Percentiles rank a stretch among this genome's conserved stretches.
Conservation (phyloP, 225 moss, liverwort and hornwort species). For the Asterella californica region DNA sequence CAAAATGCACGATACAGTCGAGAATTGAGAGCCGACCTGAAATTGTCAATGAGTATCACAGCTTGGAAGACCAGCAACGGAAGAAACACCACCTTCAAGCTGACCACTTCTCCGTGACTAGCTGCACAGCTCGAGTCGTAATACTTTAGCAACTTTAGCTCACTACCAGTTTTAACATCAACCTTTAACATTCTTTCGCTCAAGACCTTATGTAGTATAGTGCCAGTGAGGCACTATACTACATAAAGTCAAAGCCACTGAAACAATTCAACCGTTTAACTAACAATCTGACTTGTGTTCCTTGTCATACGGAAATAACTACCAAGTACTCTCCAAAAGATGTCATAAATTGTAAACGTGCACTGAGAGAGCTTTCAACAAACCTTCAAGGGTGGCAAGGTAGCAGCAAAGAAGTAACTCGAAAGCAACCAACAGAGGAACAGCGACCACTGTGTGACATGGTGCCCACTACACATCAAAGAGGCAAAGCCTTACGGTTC, state of each 20-base stretch:
- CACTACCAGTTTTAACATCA: too few relatives aligned
- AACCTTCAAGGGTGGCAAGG: slow-evolving; percentile 78
- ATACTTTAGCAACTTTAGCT: too few relatives aligned
- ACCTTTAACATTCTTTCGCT: not conserved
- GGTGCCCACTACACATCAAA: slow-evolving; percentile 84
- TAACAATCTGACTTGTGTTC: not conserved
- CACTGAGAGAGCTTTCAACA: not conserved
- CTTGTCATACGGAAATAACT: not conserved
- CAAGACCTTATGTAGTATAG: not conserved
- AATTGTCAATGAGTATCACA: slow-evolving; percentile 87
- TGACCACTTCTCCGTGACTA: slow-evolving; percentile 47
- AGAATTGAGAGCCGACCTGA: slow-evolving; percentile 54
- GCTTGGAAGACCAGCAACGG: slow-evolving; percentile 85
- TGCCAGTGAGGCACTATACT: not conserved
- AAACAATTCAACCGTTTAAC: not conserved
- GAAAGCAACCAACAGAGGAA: slow-evolving; percentile 87
- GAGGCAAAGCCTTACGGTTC: not conserved
- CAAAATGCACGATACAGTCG: not conserved
- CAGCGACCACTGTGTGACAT: slow-evolving; percentile 89
- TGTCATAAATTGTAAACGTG: not conserved
- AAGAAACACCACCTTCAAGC: slow-evolving; percentile 91
- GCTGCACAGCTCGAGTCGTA: slow-evolving; percentile 41
- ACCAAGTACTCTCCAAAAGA: too few relatives aligned
- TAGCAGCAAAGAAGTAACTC: slow-evolving; percentile 95
- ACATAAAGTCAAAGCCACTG: not conserved